A percentile compares a stretch with the other conserved stretches of the same genome.
Conservation (phyloP, 2,329 filamentous ascomycete species). For the Zymoseptoria brevis region DNA sequence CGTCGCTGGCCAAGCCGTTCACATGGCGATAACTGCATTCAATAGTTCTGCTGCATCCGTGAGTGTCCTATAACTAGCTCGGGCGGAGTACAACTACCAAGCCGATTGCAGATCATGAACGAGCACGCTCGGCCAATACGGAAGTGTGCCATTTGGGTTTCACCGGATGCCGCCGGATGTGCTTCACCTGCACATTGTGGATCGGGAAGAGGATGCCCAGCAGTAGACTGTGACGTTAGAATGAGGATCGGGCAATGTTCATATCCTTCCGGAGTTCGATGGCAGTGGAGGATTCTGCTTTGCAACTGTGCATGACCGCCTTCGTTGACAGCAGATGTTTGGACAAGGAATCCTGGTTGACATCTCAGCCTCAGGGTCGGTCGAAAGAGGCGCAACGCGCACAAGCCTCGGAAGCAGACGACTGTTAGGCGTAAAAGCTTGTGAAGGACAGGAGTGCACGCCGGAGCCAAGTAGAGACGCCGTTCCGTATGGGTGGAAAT, state of each 20-base stretch:
- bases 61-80: background rate
- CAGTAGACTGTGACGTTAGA: background rate
- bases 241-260: background rate
- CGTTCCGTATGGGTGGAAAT: background rate
- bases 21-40: too few species aligned
- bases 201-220: background rate
- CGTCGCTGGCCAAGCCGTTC: too few species aligned
- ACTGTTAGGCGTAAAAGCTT: background rate
- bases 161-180: background rate
- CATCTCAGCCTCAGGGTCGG: background rate
- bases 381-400: background rate
- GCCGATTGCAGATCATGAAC: background rate
- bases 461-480: background rate
- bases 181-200: background rate
- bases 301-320: background rate
- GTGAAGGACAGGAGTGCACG: background rate
- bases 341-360: background rate
- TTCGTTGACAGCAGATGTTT: background rate
- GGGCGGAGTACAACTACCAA: background rate
- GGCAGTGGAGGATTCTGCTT: background rate
- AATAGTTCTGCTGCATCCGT: too few species aligned
- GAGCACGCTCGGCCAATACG: background rate
- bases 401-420: background rate
- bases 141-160: background rate
- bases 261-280: too few species aligned